Evolutionary conservation across 2,329 filamentous ascomycete species (phyloP).

Genomic region (Trichoderma koningiopsis): DNA sequence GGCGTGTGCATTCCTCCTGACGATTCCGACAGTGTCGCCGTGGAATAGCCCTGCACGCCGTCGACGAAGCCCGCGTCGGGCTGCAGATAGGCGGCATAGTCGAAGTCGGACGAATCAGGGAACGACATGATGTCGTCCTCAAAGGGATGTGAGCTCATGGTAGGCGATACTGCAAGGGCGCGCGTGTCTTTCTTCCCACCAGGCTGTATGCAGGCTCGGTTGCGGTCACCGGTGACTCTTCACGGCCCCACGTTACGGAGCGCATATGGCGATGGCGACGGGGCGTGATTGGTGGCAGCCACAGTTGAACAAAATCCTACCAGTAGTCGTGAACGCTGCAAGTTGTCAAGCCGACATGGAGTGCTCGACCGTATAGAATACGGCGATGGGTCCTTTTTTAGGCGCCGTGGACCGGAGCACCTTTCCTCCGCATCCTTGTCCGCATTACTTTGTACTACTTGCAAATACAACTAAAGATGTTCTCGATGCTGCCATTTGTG

Average conservation of each 20-base stretch:
- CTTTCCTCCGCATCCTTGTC: constrained; percentile 8
- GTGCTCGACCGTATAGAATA: background rate
- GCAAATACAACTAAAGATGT: background rate
- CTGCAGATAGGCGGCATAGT: constrained; percentile 45
- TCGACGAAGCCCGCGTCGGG: constrained; percentile 33
- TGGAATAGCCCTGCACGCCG: constrained; percentile 16
- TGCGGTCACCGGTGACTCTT: constrained; percentile 18
- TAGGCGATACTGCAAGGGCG: background rate
- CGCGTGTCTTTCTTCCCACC: background rate
- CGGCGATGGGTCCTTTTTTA: background rate
- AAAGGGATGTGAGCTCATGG: constrained; percentile 38
- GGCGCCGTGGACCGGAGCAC: constrained; percentile 10
- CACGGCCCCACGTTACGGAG: constrained; percentile 11
- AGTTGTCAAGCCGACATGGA: background rate
- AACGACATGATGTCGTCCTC: constrained; percentile 36
- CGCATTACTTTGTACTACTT: background rate
- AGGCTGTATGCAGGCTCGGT: background rate
- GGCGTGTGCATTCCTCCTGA: constrained; percentile 36
- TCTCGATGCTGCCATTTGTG: background rate
- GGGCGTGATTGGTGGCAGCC: background rate
- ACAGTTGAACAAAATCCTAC: background rate
- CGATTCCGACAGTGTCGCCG: constrained; percentile 34
- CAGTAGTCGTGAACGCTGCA: background rate
- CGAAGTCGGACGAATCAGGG: constrained; percentile 40
- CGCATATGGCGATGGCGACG: background rate